phyloP scores from a whole-genome alignment of 2,329 filamentous ascomycete species.

The Pseudogymnoascus sp. region DNA sequence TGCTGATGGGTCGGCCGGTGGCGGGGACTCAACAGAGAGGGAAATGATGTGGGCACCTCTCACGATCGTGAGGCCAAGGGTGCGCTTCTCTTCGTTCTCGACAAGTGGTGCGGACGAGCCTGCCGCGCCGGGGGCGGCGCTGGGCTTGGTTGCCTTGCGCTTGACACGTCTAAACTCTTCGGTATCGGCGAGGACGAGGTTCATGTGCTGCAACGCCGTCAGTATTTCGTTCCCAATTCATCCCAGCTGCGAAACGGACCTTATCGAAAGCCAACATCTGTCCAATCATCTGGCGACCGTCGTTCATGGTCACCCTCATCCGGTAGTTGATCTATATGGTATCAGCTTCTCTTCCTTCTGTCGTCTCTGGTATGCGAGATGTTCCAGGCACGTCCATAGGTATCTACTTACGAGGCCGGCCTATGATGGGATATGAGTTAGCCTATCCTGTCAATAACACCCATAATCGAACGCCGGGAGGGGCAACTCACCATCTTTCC shows the following conservation, averaged over 20 bases:
- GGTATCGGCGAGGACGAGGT: constrained; percentile 94
- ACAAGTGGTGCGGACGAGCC: constrained; percentile 57
- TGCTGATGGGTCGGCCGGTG: constrained; percentile 84
- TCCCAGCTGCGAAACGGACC: constrained; percentile 39
- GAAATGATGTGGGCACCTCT: constrained; percentile 93
- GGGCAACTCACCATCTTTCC: constrained; percentile 89
- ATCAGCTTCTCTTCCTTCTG: background rate
- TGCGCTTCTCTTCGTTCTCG: constrained; percentile 93
- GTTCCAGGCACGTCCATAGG: constrained; percentile 9
- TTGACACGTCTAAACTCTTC: constrained; percentile 94
- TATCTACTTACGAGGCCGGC: constrained; percentile 58
- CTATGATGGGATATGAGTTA: constrained; percentile 49
- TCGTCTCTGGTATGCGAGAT: background rate
- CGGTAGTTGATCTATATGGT: constrained; percentile 88
- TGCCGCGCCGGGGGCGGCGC: constrained; percentile 44
- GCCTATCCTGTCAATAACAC: constrained; percentile 46
- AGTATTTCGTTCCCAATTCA: constrained; percentile 4
- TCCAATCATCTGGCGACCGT: constrained; percentile 91
- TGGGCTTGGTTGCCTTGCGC: constrained; percentile 67
- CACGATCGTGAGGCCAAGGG: constrained; percentile 88
- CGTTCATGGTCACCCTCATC: constrained; percentile 92
- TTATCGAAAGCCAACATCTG: constrained; percentile 99
- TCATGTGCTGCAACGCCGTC: constrained; percentile 70
- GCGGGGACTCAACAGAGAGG: constrained; percentile 88
- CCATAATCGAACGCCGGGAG: constrained; percentile 30